Conservation (phyloP, 1,284 basidiomycete genomes). For the Apiotrichum laibachii region DNA sequence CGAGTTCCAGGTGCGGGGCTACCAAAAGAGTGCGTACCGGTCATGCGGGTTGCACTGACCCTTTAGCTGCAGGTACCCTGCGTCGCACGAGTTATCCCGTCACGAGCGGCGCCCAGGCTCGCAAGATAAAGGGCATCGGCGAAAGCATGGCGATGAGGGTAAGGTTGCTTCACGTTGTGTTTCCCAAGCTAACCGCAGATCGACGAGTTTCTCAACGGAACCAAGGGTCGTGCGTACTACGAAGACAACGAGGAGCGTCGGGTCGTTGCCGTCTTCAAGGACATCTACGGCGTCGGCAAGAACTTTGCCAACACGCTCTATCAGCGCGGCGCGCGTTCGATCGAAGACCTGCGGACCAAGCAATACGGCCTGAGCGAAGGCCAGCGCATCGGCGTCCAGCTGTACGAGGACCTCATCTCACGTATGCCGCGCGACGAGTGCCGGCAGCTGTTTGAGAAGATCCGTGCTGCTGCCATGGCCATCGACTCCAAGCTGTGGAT, state of each 20-base stretch:
- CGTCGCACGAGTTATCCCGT: conserved; percentile 58
- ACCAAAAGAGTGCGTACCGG: conserved; percentile 30
- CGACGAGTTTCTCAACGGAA: conserved; percentile 44
- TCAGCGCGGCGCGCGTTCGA: conserved; percentile 67
- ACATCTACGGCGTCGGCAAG: conserved; percentile 79
- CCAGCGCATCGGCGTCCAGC: conserved; percentile 70
- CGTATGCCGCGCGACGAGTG: conserved; percentile 86
- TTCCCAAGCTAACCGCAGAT: conserved; percentile 29
- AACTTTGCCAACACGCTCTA: conserved; percentile 70
- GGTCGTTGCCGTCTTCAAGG: conserved; percentile 59
- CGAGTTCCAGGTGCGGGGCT: conserved; percentile 37
- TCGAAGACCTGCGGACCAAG: conserved; percentile 65
- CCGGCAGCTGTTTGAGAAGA: conserved; percentile 65
- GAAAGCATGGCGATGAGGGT: conserved; percentile 73
- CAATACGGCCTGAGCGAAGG: conserved; percentile 55
- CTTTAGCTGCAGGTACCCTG: conserved; percentile 37
- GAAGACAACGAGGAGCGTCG: conserved; percentile 42
- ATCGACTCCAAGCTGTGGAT: conserved; percentile 71
- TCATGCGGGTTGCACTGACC: conserved; percentile 5
- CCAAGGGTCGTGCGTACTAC: conserved; percentile 37
- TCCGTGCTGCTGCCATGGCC: conserved; percentile 65
- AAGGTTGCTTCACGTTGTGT: conserved; percentile 2
- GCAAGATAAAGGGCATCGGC: conserved; percentile 64
- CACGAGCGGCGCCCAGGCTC: conserved; percentile 62
- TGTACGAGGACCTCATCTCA: conserved; percentile 65